Evolutionary conservation across 2,329 filamentous ascomycete species (phyloP), one percentile per base, ranked within the genome.

Genomic region (Cladorrhinum sp.): DNA sequence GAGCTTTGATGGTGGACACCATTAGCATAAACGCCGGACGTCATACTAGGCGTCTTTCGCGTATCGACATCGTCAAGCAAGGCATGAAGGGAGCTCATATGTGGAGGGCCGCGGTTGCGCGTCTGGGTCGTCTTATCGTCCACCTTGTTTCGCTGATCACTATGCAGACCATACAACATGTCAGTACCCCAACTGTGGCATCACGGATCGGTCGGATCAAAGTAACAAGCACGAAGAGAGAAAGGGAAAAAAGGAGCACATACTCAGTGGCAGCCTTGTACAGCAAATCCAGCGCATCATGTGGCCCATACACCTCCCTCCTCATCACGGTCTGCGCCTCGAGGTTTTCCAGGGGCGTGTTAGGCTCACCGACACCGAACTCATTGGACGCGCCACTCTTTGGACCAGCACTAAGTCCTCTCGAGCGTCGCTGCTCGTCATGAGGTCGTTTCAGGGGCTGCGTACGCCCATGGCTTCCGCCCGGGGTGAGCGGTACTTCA

Each of bases 261-360:
- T 80, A 85, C 71, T 87, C 83, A 46, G 85, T 88, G 28, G 86
- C 92, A 20, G 93, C 94, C 76, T 96, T 93, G 71, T 96, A 96
- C 16, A 98, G 82, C 60, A 97, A 80, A 73, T 96, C 92, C 53
- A 98, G 81, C 23, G 94, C 94, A 77, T 98, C 94, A 71, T 96
- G 93, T 2, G 91, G 92, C 36, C 92, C 93, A 74, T 93, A 96
- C 50, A 98, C 87, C 67, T 91, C 90, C 59, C 78, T 80, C 30
- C 85, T 77, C 85, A 88, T 87, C 61, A 88, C 84, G 8, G 80
- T 79, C 70, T 84, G 83, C 21, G 86, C 86, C 74, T 88, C 86
- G 5, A 85, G 75, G 68, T 88, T 88, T 72, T 88, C 85, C 21
- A 88, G 73, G 55, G 84, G 85, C 61, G 82, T 82, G 66, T 86